phyloP scores from a whole-genome alignment of 345 rosid genomes.

The Arabidopsis arenosa region DNA sequence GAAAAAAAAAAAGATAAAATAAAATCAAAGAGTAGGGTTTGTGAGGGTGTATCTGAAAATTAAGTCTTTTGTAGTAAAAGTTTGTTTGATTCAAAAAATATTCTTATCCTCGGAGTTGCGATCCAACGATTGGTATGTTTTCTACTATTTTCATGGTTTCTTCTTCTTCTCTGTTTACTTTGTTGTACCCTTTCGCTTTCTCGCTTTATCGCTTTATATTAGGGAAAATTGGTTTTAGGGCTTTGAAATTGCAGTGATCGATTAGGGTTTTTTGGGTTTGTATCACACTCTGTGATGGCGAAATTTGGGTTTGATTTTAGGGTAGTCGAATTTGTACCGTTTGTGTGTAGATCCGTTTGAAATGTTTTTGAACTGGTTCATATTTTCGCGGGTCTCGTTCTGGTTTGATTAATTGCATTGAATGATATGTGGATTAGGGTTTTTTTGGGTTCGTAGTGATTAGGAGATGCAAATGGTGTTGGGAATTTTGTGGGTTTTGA shows the following conservation, averaged over 20 bases:
- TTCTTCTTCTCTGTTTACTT: not conserved
- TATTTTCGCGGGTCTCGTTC: slow-evolving; percentile 17
- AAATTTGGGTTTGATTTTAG: not conserved
- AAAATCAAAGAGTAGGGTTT: slow-evolving; percentile 33
- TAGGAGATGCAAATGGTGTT: slow-evolving; percentile 30
- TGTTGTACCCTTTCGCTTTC: not conserved
- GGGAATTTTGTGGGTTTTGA: slow-evolving; percentile 3
- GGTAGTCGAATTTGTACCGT: not conserved
- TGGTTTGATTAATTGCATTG: slow-evolving; percentile 9
- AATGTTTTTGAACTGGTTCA: slow-evolving; percentile 4
- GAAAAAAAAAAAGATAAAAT: slow-evolving; percentile 2
- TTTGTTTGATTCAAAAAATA: slow-evolving; percentile 27
- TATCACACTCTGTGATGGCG: not conserved
- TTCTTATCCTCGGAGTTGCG: slow-evolving; percentile 30
- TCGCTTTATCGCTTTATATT: not conserved
- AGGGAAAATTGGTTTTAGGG: slow-evolving; percentile 5
- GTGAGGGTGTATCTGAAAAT: slow-evolving; percentile 28
- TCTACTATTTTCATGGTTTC: slow-evolving; percentile 21
- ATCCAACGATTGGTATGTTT: slow-evolving; percentile 40
- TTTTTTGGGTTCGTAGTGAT: not conserved
- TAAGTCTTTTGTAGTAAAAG: slow-evolving; percentile 16
- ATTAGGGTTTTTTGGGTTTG: not conserved
- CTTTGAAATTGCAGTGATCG: slow-evolving; percentile 20
- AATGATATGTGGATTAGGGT: slow-evolving; percentile 12
- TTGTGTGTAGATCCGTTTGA: slow-evolving; percentile 36